phyloP scores from a whole-genome alignment of 2,329 filamentous ascomycete genomes.

The Fusarium caatingaense region DNA sequence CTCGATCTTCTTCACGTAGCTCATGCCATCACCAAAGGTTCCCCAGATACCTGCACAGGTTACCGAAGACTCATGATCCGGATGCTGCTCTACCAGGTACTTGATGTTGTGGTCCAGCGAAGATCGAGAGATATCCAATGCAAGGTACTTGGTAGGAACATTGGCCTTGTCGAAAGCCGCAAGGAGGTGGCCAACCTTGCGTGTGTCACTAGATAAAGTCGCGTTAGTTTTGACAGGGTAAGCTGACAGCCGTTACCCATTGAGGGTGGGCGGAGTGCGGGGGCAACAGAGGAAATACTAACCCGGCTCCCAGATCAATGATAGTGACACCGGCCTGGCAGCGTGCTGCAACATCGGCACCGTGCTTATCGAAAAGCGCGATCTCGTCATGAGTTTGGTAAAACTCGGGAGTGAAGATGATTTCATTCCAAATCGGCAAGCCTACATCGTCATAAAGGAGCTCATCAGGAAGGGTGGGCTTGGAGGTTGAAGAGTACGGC shows the following conservation, averaged over 20 bases:
- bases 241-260: constrained; percentile 29
- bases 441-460: constrained; percentile 55
- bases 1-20: constrained; percentile 47
- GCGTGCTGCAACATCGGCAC: constrained; percentile 49
- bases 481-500: constrained; percentile 38
- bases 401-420: constrained; percentile 54
- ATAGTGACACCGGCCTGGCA: constrained; percentile 50
- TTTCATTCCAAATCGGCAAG: constrained; percentile 55
- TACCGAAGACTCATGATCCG: constrained; percentile 44
- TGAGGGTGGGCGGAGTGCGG: constrained; percentile 26
- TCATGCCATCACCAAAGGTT: constrained; percentile 53
- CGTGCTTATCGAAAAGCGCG: constrained; percentile 51
- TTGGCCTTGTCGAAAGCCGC: constrained; percentile 49
- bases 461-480: constrained; percentile 54
- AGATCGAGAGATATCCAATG: constrained; percentile 54
- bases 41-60: constrained; percentile 55
- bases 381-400: constrained; percentile 58
- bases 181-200: constrained; percentile 55
- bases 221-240: constrained; percentile 31
- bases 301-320: constrained; percentile 58
- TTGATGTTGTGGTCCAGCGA: constrained; percentile 52
- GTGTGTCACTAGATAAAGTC: constrained; percentile 51
- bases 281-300: constrained; percentile 42
- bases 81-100: constrained; percentile 48
- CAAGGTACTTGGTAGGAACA: constrained; percentile 51